These are phyloP conservation scores for Arthroderma sp. DNA, from an alignment of 2,329 filamentous ascomycete species.

Conservation along the genomic window DNA sequence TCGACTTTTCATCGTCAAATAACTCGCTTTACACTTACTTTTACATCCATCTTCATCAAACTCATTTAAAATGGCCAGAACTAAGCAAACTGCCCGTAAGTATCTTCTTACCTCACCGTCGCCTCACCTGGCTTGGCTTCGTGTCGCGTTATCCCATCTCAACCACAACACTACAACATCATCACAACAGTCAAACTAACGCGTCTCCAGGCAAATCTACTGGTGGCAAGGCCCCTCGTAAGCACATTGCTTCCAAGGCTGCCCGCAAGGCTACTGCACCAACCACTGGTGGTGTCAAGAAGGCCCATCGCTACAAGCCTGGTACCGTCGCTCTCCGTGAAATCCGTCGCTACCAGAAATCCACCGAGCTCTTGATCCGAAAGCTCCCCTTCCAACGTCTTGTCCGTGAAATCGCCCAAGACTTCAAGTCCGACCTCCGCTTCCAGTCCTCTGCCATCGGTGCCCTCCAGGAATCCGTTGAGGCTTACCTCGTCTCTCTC, in stretches of 20 bases:
- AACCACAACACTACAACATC: background rate
- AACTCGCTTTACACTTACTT: constrained; percentile 17
- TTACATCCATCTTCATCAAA: constrained; percentile 19
- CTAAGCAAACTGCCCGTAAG: constrained; percentile 42
- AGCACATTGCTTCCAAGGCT: constrained; percentile 99
- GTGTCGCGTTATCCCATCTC: constrained; percentile 11
- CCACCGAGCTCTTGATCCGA: constrained; percentile 86
- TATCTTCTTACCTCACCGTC: constrained; percentile 17
- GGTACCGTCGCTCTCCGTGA: constrained; percentile 95
- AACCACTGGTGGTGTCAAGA: constrained; percentile 94
- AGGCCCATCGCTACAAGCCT: constrained; percentile 82
- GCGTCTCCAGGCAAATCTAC: constrained; percentile 52
- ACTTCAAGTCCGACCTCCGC: constrained; percentile 88
- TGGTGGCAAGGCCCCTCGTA: constrained; percentile 62
- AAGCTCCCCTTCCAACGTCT: constrained; percentile 97
- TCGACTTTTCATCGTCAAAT: constrained; percentile 18
- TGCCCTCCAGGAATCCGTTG: constrained; percentile 94
- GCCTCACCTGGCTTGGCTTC: constrained; percentile 9
- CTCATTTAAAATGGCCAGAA: constrained; percentile 33
- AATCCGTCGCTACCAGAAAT: constrained; percentile 97
- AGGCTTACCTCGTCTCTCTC: constrained; percentile 95
- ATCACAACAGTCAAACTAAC: constrained; percentile 12
- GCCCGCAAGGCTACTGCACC: constrained; percentile 87
- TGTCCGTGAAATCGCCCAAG: constrained; percentile 90
- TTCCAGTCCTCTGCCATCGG: constrained; percentile 98